Evolutionary conservation across 2,329 filamentous ascomycete species (phyloP), one percentile per base, ranked within the genome.

Genomic region (Zopfia rhizophila): DNA sequence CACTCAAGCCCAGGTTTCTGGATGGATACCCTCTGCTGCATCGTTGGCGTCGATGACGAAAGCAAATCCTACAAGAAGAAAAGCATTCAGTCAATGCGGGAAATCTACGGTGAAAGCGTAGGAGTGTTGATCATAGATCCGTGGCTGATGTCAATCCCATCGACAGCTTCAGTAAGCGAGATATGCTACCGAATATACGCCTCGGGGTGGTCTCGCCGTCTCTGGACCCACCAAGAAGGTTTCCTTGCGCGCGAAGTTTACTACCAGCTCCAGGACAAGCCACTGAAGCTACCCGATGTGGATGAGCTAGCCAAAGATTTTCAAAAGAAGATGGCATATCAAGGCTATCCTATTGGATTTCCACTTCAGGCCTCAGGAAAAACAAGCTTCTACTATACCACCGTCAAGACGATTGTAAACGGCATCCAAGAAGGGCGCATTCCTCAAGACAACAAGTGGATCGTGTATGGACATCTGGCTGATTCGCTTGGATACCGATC

Each of bases 141-240:
- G 19, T 48, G 48, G 44, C 40, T 55, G 14, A 44, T 48, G 38
- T 41, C 35, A 3, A 42, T 55, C 14, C 39, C 51, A 18, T 55
- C 51, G 4, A 51, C 47, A n/a, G 51, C 47, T 30, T 47, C 42
- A 13, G 39, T 51, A 13, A 51, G 32, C 37, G 51, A 55, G 30
- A 51, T 51, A 24, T 51, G 43, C 39, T 42, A 45, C 25, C 48
- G 48, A 7, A 48, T 55, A 19, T 48, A 48, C 18, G 43, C 44
- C 3, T 48, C 47, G 11, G 51, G 48, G 7, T 55, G 51, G 51
- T 48, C 44, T 17, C 51, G 51, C 12, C 33, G 51, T 17, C 43
- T 55, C 16, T 55, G 51, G 51, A 55, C 51, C 14, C 51, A 48
- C 11, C 51, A 55, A 32, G 51, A 55, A 45, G 51, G 51, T 2